A percentile compares a stretch with the other conserved stretches of the same genome.
phyloP scores from a whole-genome alignment of 257 asterid species.

The Misopates orontium region DNA sequence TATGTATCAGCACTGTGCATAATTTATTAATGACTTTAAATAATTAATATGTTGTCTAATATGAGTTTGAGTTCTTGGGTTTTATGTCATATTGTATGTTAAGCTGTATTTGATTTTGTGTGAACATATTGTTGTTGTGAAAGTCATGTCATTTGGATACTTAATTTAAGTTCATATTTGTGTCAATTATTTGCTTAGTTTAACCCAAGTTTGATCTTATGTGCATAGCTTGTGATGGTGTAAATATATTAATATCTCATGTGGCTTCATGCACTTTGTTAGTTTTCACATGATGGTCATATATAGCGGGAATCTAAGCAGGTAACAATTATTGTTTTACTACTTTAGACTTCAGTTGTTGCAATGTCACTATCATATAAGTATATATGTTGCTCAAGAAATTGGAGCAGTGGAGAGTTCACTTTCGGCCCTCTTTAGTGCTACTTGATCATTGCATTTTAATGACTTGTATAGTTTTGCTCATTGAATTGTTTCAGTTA shows the following conservation, averaged over 20 bases:
- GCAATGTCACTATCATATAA: constrained; percentile 29
- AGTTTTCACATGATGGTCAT: neutral
- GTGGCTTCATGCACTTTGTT: neutral
- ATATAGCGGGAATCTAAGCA: neutral
- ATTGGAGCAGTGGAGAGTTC: constrained; percentile 21
- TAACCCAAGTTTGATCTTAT: neutral
- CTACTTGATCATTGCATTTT: constrained; percentile 26
- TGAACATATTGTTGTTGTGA: too few species aligned
- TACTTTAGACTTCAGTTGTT: constrained; percentile 31
- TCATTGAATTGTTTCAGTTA: constrained; percentile 5
- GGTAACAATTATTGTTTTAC: constrained; percentile 22
- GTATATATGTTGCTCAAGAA: constrained; percentile 16
- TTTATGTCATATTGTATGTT: neutral
- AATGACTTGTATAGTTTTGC: constrained; percentile 22
- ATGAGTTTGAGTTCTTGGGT: neutral
- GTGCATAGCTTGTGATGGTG: neutral
- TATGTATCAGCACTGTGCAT: neutral
- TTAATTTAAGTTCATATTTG: neutral
- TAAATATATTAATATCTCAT: constrained; percentile 16
- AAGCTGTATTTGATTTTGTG: too few species aligned
- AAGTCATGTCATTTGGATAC: too few species aligned
- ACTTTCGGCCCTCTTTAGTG: constrained; percentile 36
- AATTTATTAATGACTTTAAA: neutral
- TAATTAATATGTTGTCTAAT: neutral
- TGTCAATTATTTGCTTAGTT: neutral